phyloP scores from a whole-genome alignment of 1,284 basidiomycete genomes.

The Trametes hirsuta region DNA sequence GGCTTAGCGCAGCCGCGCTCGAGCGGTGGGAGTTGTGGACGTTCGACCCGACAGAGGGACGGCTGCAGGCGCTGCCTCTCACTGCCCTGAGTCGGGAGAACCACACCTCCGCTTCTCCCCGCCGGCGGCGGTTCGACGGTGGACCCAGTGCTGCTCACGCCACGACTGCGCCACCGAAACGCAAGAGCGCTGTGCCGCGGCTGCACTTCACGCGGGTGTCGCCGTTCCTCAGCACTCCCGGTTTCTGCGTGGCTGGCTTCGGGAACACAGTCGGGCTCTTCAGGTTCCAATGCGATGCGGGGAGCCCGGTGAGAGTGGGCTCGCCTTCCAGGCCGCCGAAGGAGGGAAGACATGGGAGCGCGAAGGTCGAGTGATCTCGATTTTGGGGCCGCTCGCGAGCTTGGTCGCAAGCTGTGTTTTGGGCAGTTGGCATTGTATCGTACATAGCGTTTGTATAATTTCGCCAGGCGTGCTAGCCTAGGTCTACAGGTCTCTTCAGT shows the following conservation, averaged over 20 bases:
- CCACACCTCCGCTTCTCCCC: slow-evolving; percentile 10
- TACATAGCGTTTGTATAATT: slow-evolving; percentile 5
- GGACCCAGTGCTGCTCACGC: slow-evolving; percentile 7
- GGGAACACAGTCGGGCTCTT: slow-evolving; percentile 80
- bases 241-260: slow-evolving; percentile 69
- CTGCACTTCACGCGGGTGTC: slow-evolving; percentile 79
- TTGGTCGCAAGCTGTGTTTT: neutral
- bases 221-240: slow-evolving; percentile 54
- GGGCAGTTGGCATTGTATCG: neutral
- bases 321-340: slow-evolving; percentile 15
- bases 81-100: slow-evolving; percentile 43
- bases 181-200: slow-evolving; percentile 44
- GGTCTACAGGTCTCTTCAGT: neutral
- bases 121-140: slow-evolving; percentile 11
- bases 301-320: neutral
- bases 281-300: slow-evolving; percentile 21
- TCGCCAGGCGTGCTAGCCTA: neutral
- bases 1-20: slow-evolving; percentile 62
- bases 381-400: neutral
- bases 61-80: slow-evolving; percentile 54
- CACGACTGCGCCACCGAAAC: slow-evolving; percentile 8
- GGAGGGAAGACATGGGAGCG: slow-evolving; percentile 14
- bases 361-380: slow-evolving; percentile 13
- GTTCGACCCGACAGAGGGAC: slow-evolving; percentile 58
- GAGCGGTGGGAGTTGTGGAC: slow-evolving; percentile 84